Evolutionary conservation across 2,329 filamentous ascomycete species (phyloP).

Genomic region (Hypoxylon sp.): DNA sequence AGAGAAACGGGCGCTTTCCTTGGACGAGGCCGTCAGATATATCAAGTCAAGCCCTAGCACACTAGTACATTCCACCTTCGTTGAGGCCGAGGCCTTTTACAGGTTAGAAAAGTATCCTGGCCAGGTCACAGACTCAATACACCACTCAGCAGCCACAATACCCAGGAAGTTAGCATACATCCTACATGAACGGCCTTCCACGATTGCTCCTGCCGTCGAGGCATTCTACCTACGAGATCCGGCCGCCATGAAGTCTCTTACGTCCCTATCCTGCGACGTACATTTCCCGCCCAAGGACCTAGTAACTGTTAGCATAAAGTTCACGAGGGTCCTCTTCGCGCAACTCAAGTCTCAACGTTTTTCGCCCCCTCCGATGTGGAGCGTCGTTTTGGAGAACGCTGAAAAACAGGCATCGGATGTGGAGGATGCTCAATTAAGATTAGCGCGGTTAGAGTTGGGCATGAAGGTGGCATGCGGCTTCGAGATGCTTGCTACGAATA

Average conservation of each 20-base stretch:
- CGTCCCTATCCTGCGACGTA: slow-evolving; percentile 68
- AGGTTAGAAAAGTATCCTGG: slow-evolving; percentile 86
- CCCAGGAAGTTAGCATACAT: slow-evolving; percentile 87
- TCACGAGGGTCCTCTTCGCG: slow-evolving; percentile 91
- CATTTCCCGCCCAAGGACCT: slow-evolving; percentile 83
- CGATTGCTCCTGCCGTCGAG: slow-evolving; percentile 87
- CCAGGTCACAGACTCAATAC: slow-evolving; percentile 81
- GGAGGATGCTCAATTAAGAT: slow-evolving; percentile 50
- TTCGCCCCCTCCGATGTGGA: slow-evolving; percentile 71
- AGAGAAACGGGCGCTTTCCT: slow-evolving; percentile 64
- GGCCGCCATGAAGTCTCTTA: slow-evolving; percentile 78
- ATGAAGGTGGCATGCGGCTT: slow-evolving; percentile 94
- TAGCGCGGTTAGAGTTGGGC: slow-evolving; percentile 74
- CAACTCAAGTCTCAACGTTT: slow-evolving; percentile 92
- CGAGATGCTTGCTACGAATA: slow-evolving; percentile 84
- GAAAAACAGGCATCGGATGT: slow-evolving; percentile 44
- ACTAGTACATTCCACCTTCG: slow-evolving; percentile 78
- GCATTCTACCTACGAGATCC: slow-evolving; percentile 94
- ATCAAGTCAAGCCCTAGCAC: slow-evolving; percentile 70
- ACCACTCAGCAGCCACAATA: slow-evolving; percentile 79
- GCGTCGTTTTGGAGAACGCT: slow-evolving; percentile 54
- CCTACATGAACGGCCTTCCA: slow-evolving; percentile 80
- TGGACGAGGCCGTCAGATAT: slow-evolving; percentile 74
- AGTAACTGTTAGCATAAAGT: slow-evolving; percentile 82
- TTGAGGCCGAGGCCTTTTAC: slow-evolving; percentile 93